A percentile compares a stretch with the other conserved stretches of the same genome.
Evolutionary conservation across 352 stramenopile species (phyloP).

Genomic region (Pythium rhizo-oryzae): DNA sequence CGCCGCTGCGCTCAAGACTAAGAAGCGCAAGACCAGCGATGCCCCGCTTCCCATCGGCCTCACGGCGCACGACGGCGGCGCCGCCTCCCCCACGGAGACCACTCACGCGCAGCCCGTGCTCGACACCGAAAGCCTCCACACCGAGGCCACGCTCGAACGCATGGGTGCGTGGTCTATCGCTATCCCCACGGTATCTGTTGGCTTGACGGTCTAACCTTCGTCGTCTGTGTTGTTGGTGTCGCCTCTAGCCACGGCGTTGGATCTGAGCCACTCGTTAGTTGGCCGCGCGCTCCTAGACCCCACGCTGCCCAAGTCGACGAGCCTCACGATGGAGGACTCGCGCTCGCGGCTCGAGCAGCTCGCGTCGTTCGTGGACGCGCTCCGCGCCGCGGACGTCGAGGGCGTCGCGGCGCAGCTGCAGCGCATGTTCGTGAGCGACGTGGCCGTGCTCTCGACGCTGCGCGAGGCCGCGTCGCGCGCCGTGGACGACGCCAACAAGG

Average conservation of each 20-base stretch:
- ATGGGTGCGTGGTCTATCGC: slow-evolving; percentile 49
- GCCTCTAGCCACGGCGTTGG: slow-evolving; percentile 45
- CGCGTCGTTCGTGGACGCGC: slow-evolving; percentile 24
- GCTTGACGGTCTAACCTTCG: background rate
- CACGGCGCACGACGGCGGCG: background rate
- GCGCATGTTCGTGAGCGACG: slow-evolving; percentile 43
- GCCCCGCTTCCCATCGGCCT: slow-evolving; percentile 27
- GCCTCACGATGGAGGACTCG: slow-evolving; percentile 52
- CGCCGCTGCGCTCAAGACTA: slow-evolving; percentile 29
- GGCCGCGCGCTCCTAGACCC: slow-evolving; percentile 51
- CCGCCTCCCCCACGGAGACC: background rate
- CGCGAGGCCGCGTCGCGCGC: slow-evolving; percentile 45
- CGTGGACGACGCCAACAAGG: slow-evolving; percentile 23
- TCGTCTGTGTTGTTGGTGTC: slow-evolving; percentile 5
- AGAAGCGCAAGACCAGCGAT: slow-evolving; percentile 65
- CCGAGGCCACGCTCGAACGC: slow-evolving; percentile 26
- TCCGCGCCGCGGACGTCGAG: slow-evolving; percentile 36
- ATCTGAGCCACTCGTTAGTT: slow-evolving; percentile 63
- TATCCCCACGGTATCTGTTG: background rate
- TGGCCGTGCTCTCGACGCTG: slow-evolving; percentile 43
- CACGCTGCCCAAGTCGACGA: slow-evolving; percentile 56
- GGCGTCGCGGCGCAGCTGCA: slow-evolving; percentile 41
- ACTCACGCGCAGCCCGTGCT: background rate
- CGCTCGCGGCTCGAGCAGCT: slow-evolving; percentile 41
- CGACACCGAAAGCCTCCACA: slow-evolving; percentile 27